Evolutionary conservation across 306 rosid genomes (phyloP), one percentile per base, ranked within the genome.

Genomic region (Quercus robur): DNA sequence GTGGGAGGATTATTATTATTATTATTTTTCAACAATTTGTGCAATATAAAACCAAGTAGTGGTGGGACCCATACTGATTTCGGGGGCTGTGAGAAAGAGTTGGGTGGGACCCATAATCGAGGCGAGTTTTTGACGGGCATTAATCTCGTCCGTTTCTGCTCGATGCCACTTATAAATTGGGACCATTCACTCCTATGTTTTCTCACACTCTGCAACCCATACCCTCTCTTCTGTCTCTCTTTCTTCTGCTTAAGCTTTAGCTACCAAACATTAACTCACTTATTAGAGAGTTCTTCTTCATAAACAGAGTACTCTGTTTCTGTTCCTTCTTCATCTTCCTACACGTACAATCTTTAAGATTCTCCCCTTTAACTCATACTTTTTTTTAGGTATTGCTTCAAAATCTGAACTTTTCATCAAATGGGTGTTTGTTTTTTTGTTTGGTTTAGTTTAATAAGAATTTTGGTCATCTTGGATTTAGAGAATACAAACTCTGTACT

Each of bases 111-210:
- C 91, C 21, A 46, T 82, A 23, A 58, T 14, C 19, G 75, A 41
- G 11, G 46, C 0, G 46, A 41, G 68, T 62, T 28, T 78, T 77
- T 2, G 10, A 30, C 66, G 61, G 56, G 55, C 19, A 38, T 1
- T 44, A 54, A n/a, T 73, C 74, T 75, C 77, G 77, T 83, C 82
- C 74, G 81, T 75, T 81, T 71, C 81, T 67, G 80, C 72, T 83
- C 25, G 76, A 77, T 49, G 14, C 26, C 83, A 76, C 68, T 89
- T 92, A 94, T 94, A 92, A 90, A 92, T 85, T 85, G 20, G 80
- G 57, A 85, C 77, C 85, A 38, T 74, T 66, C 59, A 17, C 81
- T 23, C 79, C n/a, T 35, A 81, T 3, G 69, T 81, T 84, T 61
- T 61, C 63, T 73, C 85, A 84, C 87, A 59, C 91, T 73, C 87